Base-by-base conservation (phyloP, 1,139 yeast genomes). In the Scheffersomyces illinoinensis region DNA sequence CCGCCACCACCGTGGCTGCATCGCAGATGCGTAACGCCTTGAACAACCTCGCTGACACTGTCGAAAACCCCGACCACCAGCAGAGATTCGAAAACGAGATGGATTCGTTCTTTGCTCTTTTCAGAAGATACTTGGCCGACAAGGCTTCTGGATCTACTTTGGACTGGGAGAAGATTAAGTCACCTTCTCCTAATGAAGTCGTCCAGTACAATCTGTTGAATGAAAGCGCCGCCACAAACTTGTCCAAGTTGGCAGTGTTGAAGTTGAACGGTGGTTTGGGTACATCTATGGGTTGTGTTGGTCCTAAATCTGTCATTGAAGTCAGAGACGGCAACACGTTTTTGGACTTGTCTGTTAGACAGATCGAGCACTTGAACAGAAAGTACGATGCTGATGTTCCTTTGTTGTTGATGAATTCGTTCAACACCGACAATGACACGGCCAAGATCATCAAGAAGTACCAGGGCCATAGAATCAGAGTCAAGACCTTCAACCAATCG, bases 201-300 rank as follows among this genome's bases (percentile, higher is more conserved):
- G 95, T 93, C 59, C 88, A 87, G 66, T 95, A 91, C 78, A 70
- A 76, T 54, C 71, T 81, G 47, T 83, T 91, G 66, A 68, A 68
- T 14, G 68, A 67, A 52, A 65, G 69, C 43, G 59, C 61, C 46
- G 72, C 76, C 57, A 74, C 78, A 58, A 88, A 88, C 75, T 84
- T 96, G 72, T 78, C 87, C 67, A 93, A 93, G 76, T 85, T 95
- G 73, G 98, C 98, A 4, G 99, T 95, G 54, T 84, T 95, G 76
- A 95, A 95, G 80, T 86, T 95, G 74, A 95, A 95, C 75, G 99
- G 99, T 82, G 99, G 99, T 56, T 84, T 95, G 68, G 99, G 99
- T 73, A 95, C 99, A 49, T 93, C 99, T 18, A 95, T 95, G 99
- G 99, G 99, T 59, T 96, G 99, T 81, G 98, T 95, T 64, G 99